These are phyloP conservation scores for Trichaptum fuscoviolaceum DNA, from an alignment of 768 basidiomycete species.

Conservation along the genomic window DNA sequence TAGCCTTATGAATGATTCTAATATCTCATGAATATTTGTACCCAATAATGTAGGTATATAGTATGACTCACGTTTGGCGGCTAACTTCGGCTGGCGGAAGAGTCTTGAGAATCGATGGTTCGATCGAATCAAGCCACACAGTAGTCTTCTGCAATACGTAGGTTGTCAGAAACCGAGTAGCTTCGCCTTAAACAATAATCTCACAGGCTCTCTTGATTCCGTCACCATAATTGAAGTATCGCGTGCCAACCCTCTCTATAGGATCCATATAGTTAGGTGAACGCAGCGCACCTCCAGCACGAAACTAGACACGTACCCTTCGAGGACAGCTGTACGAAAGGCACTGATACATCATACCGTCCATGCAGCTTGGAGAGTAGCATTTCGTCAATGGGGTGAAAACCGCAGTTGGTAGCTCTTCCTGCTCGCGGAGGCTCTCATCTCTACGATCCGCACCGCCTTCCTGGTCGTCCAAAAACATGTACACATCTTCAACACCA, in stretches of 20 bases:
- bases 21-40: not conserved
- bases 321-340: slow-evolving; percentile 81
- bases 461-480: slow-evolving; percentile 81
- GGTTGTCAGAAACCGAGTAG: not conserved
- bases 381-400: slow-evolving; percentile 87
- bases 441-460: slow-evolving; percentile 53
- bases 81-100: slow-evolving; percentile 75
- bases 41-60: no score
- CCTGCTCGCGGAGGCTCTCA: slow-evolving; percentile 35
- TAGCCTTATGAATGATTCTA: slow-evolving; percentile 79
- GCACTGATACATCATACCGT: slow-evolving; percentile 56
- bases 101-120: slow-evolving; percentile 41
- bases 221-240: not conserved
- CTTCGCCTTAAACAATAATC: not conserved
- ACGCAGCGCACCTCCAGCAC: slow-evolving; percentile 22
- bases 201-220: slow-evolving; percentile 7
- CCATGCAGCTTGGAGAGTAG: slow-evolving; percentile 82
- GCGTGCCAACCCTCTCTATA: slow-evolving; percentile 2
- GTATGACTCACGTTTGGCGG: slow-evolving; percentile 62
- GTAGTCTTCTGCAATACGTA: slow-evolving; percentile 21
- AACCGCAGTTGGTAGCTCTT: slow-evolving; percentile 83
- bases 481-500: slow-evolving; percentile 89
- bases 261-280: not conserved
- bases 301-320: slow-evolving; percentile 37
- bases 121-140: slow-evolving; percentile 51